Evolutionary conservation across 1,284 basidiomycete species (phyloP), one percentile per base, ranked within the genome.

Genomic region (Mycosarcoma maydis): DNA sequence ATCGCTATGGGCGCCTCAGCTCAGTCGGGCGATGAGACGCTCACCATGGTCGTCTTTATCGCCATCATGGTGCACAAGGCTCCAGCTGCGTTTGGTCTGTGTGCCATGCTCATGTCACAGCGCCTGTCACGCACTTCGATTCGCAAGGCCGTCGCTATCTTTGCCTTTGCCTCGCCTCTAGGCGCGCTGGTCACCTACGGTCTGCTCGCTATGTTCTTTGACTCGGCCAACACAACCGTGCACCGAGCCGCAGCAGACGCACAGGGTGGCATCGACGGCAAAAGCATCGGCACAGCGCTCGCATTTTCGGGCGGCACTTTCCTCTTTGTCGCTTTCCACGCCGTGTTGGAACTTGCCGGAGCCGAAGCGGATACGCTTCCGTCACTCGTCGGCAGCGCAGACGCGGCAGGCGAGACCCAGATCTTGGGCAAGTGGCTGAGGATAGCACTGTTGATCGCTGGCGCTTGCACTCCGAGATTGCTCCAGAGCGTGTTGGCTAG

Each of bases 221-320:
- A 64, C 23, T 29, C 44, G 3, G 55, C 34, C 16, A 9, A 45
- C 4, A 40, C 43, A 1, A 22, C 26, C 0, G 45, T 29, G 7
- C 17, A 43, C 16, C 37, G 27, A 14, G 22, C 20, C 13, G 22
- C 30, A 24, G 38, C 40, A 11, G 27, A 34, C 1, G 42, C 22
- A 6, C 47, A 23, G 14, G 57, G 36, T 6, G 36, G 58, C 17
- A 73, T 80, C 6, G 66, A 68, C 22, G 49, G 42, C 1, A 72
- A 50, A 29, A 67, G 75, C 23, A 89, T 90, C 0, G 92, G 91
- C 6, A 83, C 87, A 7, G 88, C 90, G 1, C 84, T 94, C 19
- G 85, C 92, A n/a, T 84, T 92, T 62, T 92, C 91, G 16, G 94
- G 92, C 33, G 94, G 94, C 14, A 93, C 92, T 1, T 97, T 97